Evolutionary conservation across 345 rosid genomes (phyloP).

Genomic region (Isatis tinctoria): DNA sequence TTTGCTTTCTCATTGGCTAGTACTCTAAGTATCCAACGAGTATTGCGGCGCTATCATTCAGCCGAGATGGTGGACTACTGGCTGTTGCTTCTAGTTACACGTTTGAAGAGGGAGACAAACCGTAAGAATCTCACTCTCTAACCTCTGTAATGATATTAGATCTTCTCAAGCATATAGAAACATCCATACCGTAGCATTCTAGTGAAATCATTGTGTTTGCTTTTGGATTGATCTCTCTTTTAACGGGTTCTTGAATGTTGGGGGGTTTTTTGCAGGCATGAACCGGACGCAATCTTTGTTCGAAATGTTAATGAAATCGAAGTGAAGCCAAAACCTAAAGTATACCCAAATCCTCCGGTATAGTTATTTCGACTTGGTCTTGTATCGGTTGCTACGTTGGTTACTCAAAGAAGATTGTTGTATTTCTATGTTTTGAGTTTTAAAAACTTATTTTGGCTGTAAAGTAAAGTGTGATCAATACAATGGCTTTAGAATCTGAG

Average conservation of each 20-base stretch:
- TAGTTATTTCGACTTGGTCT: constrained; percentile 13
- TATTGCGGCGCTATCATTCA: constrained; percentile 87
- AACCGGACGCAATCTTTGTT: constrained; percentile 84
- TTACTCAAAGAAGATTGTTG: background rate
- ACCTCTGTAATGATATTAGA: background rate
- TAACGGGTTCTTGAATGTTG: background rate
- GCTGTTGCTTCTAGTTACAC: constrained; percentile 98
- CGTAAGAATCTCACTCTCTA: constrained; percentile 43
- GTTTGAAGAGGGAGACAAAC: constrained; percentile 91
- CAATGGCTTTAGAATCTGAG: background rate
- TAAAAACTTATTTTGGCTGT: background rate
- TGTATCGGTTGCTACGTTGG: background rate
- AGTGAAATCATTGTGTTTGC: background rate
- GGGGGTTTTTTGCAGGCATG: constrained; percentile 56
- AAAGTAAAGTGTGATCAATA: constrained; percentile 8
- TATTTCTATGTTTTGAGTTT: background rate
- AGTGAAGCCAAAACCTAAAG: constrained; percentile 95
- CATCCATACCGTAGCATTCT: background rate
- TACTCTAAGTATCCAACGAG: constrained; percentile 90
- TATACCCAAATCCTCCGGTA: constrained; percentile 68
- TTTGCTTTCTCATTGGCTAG: constrained; percentile 34
- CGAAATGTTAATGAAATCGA: constrained; percentile 88
- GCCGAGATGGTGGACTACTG: constrained; percentile 84
- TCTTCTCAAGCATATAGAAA: background rate
- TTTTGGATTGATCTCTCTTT: background rate